Conservation (phyloP, 805 yeast species). For the Candida tibetensis region DNA sequence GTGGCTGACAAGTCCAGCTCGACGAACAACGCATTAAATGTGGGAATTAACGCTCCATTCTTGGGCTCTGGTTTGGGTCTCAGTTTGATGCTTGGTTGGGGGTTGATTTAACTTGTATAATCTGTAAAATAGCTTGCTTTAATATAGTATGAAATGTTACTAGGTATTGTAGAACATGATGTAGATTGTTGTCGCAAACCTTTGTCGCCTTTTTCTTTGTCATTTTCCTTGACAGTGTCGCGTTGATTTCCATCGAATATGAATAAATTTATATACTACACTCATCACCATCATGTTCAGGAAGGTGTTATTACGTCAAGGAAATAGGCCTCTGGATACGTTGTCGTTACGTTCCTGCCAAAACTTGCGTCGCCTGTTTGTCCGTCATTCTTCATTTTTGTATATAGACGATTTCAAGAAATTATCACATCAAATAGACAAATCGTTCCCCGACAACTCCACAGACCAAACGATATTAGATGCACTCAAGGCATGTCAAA, state of each 20-base stretch:
- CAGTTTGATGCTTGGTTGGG: neutral
- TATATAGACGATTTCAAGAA: constrained; percentile 5
- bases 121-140: neutral
- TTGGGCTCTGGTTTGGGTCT: constrained; percentile 3
- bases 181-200: neutral
- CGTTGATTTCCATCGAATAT: too few relatives aligned
- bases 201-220: too few relatives aligned
- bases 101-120: neutral
- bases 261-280: too few relatives aligned
- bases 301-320: too few relatives aligned
- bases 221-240: too few relatives aligned
- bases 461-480: constrained; percentile 1
- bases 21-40: neutral
- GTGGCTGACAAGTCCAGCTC: neutral
- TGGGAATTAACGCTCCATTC: neutral
- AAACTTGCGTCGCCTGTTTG: neutral
- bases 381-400: constrained; percentile 1
- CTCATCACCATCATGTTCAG: too few relatives aligned
- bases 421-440: constrained; percentile 2
- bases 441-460: neutral
- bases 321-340: too few relatives aligned
- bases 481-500: constrained; percentile 4
- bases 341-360: too few relatives aligned
- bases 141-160: too few relatives aligned
- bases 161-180: neutral